Percentiles rank a stretch among this genome's conserved stretches.
These are phyloP conservation scores for Ophiostoma tasmaniense DNA, from an alignment of 2,329 filamentous ascomycete species.

Conservation along the genomic window DNA sequence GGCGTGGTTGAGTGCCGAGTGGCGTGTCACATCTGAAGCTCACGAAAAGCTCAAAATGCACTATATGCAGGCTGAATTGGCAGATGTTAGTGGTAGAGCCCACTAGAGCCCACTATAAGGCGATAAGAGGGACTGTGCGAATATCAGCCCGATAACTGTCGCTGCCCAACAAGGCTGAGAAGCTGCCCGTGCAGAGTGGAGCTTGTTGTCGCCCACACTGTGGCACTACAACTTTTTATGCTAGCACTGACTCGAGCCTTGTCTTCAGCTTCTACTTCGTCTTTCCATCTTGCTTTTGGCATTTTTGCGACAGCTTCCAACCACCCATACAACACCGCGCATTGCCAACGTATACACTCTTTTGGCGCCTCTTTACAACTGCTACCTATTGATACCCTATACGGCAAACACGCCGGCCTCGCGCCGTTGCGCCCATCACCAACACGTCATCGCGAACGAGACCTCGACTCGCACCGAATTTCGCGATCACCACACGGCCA, in stretches of 20 bases:
- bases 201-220: background rate
- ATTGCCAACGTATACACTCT: background rate
- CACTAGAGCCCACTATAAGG: background rate
- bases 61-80: background rate
- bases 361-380: background rate
- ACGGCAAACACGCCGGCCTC: background rate
- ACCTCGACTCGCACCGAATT: background rate
- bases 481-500: background rate
- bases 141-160: constrained; percentile 13
- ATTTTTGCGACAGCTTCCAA: background rate
- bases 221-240: background rate
- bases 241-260: too few relatives aligned
- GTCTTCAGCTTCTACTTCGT: background rate
- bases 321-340: background rate
- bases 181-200: background rate
- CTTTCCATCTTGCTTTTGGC: background rate
- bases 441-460: background rate
- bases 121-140: constrained; percentile 12
- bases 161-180: constrained; percentile 6
- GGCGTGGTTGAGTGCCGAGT: background rate
- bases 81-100: background rate
- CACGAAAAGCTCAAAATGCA: constrained; percentile 4
- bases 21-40: background rate
- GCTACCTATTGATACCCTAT: background rate
- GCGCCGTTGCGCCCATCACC: background rate